Evolutionary conservation across 2,329 filamentous ascomycete species (phyloP).

Genomic region (Aspergillus sp.): DNA sequence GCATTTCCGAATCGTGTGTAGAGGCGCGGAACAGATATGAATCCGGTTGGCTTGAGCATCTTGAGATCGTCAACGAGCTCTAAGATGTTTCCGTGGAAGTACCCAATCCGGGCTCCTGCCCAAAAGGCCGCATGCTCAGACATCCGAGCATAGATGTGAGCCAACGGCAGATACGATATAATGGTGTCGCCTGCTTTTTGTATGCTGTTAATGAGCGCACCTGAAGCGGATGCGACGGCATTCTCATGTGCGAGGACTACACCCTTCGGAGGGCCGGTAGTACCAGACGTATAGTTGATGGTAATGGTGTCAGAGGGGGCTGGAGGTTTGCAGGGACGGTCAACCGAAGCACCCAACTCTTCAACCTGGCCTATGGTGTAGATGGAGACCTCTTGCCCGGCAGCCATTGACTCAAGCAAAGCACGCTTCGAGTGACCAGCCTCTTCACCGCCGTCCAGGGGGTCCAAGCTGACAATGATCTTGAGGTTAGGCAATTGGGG

Average conservation of each 20-base stretch:
- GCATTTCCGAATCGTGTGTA: conserved; percentile 88
- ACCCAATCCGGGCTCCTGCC: conserved; percentile 75
- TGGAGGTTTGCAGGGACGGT: conserved; percentile 71
- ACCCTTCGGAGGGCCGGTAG: conserved; percentile 65
- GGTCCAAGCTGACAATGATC: conserved; percentile 83
- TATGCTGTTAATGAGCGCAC: conserved; percentile 58
- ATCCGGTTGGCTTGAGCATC: conserved; percentile 75
- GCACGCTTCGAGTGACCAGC: conserved; percentile 76
- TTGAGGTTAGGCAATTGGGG: conserved; percentile 78
- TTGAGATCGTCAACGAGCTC: conserved; percentile 91
- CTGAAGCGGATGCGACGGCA: conserved; percentile 71
- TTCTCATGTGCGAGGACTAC: conserved; percentile 75
- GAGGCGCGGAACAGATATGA: conserved; percentile 86
- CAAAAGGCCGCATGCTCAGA: conserved; percentile 75
- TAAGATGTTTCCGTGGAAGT: conserved; percentile 88
- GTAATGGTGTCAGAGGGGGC: conserved; percentile 76
- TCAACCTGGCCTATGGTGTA: conserved; percentile 81
- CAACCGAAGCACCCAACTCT: conserved; percentile 70
- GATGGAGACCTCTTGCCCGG: conserved; percentile 73
- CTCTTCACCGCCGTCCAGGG: conserved; percentile 76
- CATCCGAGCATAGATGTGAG: conserved; percentile 90
- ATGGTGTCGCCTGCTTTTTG: conserved; percentile 63
- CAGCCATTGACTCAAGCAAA: conserved; percentile 73
- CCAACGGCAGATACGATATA: conserved; percentile 87
- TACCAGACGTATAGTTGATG: conserved; percentile 67